Base-by-base conservation (phyloP, 352 stramenopile genomes). In the Globisporangium ultimum region DNA sequence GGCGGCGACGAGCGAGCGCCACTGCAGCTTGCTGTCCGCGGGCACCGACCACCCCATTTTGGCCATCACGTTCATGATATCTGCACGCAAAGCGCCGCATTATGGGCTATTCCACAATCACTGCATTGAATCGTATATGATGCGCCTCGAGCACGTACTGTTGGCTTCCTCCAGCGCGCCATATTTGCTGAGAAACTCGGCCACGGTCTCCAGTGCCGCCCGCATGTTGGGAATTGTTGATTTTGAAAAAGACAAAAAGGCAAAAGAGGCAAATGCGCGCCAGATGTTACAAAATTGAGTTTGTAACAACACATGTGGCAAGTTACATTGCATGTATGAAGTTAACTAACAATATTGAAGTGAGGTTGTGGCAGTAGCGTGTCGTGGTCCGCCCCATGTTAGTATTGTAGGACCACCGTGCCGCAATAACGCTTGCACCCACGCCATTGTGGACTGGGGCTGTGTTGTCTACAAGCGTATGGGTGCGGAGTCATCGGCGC, bases 121-220 rank as follows among this genome's bases (percentile, higher is more conserved):
- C 21, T 24, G 50, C 48, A 55, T 4, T 28, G n/a, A 50, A 21
- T 18, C 17, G 36, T 15, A 61, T 58, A 24, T 0, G 36, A 36
- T 11, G 17, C 24, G 2, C 36, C 20, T 28, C 12, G 9, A 6
- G 13, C 5, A 41, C 41, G 61, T 58, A 87, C 77, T 67, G 18
- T 74, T 73, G 41, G 68, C 58, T 21, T 67, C 66, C 40, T 83
- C 65, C 18, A 79, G 48, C 15, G 72, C 74, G 45, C 74, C 77
- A 52, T 76, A 79, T 53, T 63, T 66, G 52, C 70, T 64, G 51
- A 87, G 53, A 59, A 84, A 87, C 56, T 85, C 72, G 55, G 72
- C 73, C n/a, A 81, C 79, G 3, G 64, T 60, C 53, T 84, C 72
- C 17, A 84, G 50, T 18, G 72, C 70, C 1, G 53, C 65, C 36